phyloP scores from a whole-genome alignment of 208 protist genomes.

The Leptomonas seymouri region DNA sequence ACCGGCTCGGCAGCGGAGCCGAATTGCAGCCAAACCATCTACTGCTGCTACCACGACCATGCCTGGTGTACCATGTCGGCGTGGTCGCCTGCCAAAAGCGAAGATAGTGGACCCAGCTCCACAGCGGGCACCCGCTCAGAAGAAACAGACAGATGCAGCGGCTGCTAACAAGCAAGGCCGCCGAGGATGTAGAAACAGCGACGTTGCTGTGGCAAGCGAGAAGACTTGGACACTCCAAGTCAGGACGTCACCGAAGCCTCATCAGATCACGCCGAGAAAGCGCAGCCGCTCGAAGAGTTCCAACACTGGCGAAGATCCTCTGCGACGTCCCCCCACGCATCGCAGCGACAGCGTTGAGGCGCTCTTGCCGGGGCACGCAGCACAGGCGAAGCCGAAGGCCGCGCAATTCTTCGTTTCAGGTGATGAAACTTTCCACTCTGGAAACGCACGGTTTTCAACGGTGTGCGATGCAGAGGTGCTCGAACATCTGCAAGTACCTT shows the following conservation, averaged over 20 bases:
- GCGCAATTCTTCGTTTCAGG: too few species aligned
- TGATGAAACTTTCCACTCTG: background rate
- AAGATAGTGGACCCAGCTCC: background rate
- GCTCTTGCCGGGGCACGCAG: background rate
- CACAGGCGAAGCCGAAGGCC: background rate
- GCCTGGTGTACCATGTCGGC: background rate
- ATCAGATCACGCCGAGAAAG: background rate
- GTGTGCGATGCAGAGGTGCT: background rate
- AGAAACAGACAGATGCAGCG: background rate
- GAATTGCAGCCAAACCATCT: background rate
- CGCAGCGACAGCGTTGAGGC: background rate
- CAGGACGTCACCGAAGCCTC: background rate
- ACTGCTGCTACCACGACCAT: background rate
- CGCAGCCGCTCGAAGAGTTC: background rate
- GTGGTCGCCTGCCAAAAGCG: background rate
- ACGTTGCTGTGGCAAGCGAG: too few species aligned
- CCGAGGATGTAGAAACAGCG: too few species aligned
- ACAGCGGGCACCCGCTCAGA: background rate
- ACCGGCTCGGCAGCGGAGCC: background rate
- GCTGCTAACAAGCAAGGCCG: too few species aligned
- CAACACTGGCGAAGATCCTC: background rate
- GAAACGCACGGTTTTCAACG: background rate
- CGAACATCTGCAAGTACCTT: background rate
- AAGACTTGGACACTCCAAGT: too few species aligned
- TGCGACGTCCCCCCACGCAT: background rate